Base-by-base conservation (phyloP, 2,329 filamentous ascomycete species). In the Aspergillus aculeatus region DNA sequence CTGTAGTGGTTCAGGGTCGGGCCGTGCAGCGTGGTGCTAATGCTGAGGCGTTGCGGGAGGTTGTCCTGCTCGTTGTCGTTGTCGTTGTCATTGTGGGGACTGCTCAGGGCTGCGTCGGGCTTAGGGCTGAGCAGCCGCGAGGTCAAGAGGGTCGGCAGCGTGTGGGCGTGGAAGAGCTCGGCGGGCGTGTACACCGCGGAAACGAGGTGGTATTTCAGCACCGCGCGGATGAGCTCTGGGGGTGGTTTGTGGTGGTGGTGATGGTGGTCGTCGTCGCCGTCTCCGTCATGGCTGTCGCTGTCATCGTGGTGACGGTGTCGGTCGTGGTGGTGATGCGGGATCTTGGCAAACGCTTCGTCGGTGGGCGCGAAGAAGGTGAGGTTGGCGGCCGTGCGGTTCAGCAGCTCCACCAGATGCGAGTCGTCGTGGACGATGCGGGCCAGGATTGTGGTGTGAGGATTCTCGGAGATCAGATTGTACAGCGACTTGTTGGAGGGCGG, bases 301-400 rank as follows among this genome's bases (percentile, higher is more conserved):
- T 58, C 3, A 14, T 38, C 52, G 24, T 55, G 29, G 16, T 56
- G 23, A 11, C 56, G 53, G 19, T 59, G 21, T 14, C 52, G 50
- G n/a, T 50, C 32, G 19, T 54, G 81, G 76, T 55, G 76, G 60
- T 84, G 76, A 62, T 83, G 75, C 21, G 59, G 64, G 54, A 86
- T 81, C 76, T 83, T 85, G 60, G 89, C 85, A 67, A 97, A 94
- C 0, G 92, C 92, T 53, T 82, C 79, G 72, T 96, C 86, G 1
- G 85, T 86, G 0, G 93, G 93, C 2, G 90, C 89, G 69, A 96
- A 96, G 54, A 95, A 76, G 0, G 93, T 96, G 70, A 89, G 86
- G 74, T 94, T 93, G 23, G 84, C 80, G 38, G 84, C 77, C 1
- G 90, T 94, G 69, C 84, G 84, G 77, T 96, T 95, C 29, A 97